Evolutionary conservation across 306 rosid genomes (phyloP), one percentile per base, ranked within the genome.

Genomic region (Urtica urens): DNA sequence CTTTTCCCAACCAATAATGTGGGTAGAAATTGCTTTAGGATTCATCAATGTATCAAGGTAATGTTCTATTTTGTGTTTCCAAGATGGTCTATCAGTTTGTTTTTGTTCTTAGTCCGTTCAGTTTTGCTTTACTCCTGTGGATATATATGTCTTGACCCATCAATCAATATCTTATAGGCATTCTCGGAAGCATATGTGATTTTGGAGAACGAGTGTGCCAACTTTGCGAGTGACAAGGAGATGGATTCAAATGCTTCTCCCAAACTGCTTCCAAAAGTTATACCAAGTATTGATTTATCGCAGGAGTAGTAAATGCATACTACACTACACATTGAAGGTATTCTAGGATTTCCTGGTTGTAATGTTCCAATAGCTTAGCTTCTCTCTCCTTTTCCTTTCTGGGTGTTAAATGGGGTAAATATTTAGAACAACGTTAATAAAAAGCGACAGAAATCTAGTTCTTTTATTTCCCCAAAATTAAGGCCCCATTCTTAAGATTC

Each of bases 11-110:
- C 75, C 55, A 83, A 88, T 68, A 88, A 88, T 46, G 97, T 88
- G 48, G 97, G 97, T 57, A 73, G 95, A 67, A 88, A 88, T 81
- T 88, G 97, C 76, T 88, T 88, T 62, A 75, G 97, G 25, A 84
- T 88, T 65, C 97, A 88, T 70, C 97, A 88, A 50, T 88, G 97
- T 59, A 84, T 88, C 60, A 88, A 88, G 97, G 97, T 88, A 68
- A 65, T 53, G 25, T 16, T 49, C 9, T 26, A 23, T 40, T 24
- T 52, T 49, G 39, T 50, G 45, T 10, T 31, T 10, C n/a, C 40
- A 3, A 9, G 11, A 35, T 35, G 11, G 40, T 35, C 4, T 13
- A 35, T 13, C n/a, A 16, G n/a, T 3, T 35, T 35, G n/a, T 42
- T 53, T 46, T 17, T 46, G 19, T 38, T 49, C 48, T 35, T 15